These are phyloP conservation scores for Volvox carteri DNA, from an alignment of 163 green algal species.

Conservation along the genomic window DNA sequence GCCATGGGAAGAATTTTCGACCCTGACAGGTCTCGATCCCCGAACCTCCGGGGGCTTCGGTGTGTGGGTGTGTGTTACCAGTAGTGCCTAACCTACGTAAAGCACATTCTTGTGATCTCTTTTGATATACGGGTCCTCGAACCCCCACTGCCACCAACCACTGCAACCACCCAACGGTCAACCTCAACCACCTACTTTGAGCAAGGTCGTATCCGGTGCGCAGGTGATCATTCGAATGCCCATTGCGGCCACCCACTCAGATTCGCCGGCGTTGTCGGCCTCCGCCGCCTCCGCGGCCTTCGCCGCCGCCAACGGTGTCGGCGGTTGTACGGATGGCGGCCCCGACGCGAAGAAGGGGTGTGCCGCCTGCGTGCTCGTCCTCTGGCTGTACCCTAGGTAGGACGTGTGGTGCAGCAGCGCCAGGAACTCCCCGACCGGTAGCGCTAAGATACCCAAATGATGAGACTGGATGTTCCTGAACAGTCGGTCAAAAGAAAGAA, in stretches of 20 bases:
- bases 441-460: conserved; percentile 86
- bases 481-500: too few species aligned
- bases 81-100: too few species aligned
- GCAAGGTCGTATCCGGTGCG: conserved; percentile 9
- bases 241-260: not conserved
- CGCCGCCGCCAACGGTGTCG: not conserved
- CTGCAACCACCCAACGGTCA: not conserved
- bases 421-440: conserved; percentile 91
- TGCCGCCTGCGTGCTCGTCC: conserved; percentile 24
- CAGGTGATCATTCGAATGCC: conserved; percentile 52
- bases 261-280: not conserved
- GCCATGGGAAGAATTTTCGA: too few species aligned
- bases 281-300: not conserved
- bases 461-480: conserved; percentile 79
- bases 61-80: too few species aligned
- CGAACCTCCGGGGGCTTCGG: too few species aligned
- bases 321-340: not conserved
- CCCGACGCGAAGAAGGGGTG: conserved; percentile 68
- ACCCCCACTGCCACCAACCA: not conserved
- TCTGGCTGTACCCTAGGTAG: conserved; percentile 80
- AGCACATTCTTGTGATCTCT: not conserved
- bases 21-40: too few species aligned
- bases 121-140: not conserved
- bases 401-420: conserved; percentile 83
- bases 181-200: not conserved